Evolutionary conservation across 768 basidiomycete genomes (phyloP).

Genomic region (Pholiota conissans): DNA sequence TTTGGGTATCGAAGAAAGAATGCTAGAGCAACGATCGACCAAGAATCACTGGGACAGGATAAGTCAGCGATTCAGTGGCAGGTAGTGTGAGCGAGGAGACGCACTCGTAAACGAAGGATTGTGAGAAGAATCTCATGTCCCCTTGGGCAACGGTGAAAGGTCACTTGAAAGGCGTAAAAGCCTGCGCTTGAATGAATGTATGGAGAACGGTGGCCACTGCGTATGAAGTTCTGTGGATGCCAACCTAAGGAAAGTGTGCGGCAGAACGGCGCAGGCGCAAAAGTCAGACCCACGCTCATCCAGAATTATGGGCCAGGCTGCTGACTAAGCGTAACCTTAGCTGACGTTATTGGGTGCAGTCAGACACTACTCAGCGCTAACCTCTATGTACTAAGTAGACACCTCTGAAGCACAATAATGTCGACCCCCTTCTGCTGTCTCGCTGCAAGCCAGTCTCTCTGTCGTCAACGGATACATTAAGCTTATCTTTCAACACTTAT

Average conservation of each 20-base stretch:
- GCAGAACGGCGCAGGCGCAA: not conserved
- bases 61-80: not conserved
- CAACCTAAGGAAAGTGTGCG: not conserved
- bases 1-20: constrained; percentile 97
- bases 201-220: not conserved
- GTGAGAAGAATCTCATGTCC: constrained; percentile 58
- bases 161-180: constrained; percentile 17
- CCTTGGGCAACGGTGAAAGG: constrained; percentile 23
- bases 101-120: constrained; percentile 57
- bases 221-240: not conserved
- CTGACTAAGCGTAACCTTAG: not conserved
- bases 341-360: not conserved
- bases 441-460: too few species aligned
- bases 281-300: not conserved
- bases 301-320: not conserved
- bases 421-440: too few species aligned
- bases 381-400: too few species aligned
- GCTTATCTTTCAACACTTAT: too few species aligned
- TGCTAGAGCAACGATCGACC: constrained; percentile 89
- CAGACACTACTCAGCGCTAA: too few species aligned
- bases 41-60: constrained; percentile 70
- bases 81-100: constrained; percentile 21
- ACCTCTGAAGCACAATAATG: too few species aligned
- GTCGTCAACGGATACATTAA: too few species aligned
- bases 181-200: constrained; percentile 6